A percentile compares a stretch with the other conserved stretches of the same genome.
Conservation (phyloP, 2,329 filamentous ascomycete genomes). For the Raffaelea arxii region DNA sequence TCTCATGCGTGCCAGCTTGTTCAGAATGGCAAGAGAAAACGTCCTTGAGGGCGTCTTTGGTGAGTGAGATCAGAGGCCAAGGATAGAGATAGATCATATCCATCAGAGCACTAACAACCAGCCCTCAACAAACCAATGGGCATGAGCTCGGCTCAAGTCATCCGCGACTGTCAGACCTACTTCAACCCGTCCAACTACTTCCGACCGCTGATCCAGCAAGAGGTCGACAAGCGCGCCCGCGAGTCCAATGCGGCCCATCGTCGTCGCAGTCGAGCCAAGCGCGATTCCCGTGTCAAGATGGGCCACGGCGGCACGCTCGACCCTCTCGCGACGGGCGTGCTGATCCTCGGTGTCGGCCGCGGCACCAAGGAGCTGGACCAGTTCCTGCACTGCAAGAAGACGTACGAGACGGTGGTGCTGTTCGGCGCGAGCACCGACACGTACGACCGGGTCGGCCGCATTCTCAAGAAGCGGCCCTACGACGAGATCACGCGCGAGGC, state of each 20-base stretch:
- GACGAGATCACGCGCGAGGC: slow-evolving; percentile 70
- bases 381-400: slow-evolving; percentile 85
- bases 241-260: slow-evolving; percentile 50
- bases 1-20: slow-evolving; percentile 22
- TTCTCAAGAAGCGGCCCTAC: slow-evolving; percentile 66
- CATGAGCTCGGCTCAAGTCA: slow-evolving; percentile 79
- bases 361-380: slow-evolving; percentile 74
- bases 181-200: slow-evolving; percentile 79
- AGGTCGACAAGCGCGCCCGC: slow-evolving; percentile 35
- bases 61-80: too few relatives aligned
- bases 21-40: slow-evolving; percentile 44
- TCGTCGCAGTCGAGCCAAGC: slow-evolving; percentile 47
- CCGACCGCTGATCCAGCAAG: slow-evolving; percentile 59
- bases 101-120: too few relatives aligned
- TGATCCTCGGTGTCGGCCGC: slow-evolving; percentile 78
- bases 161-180: slow-evolving; percentile 75
- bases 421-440: slow-evolving; percentile 91
- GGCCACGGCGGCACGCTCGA: slow-evolving; percentile 95
- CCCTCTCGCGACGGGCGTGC: slow-evolving; percentile 83
- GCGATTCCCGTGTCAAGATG: slow-evolving; percentile 70
- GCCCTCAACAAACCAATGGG: slow-evolving; percentile 88
- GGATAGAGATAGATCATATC: too few relatives aligned
- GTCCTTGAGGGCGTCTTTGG: slow-evolving; percentile 50
- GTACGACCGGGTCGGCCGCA: slow-evolving; percentile 79
- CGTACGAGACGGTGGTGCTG: slow-evolving; percentile 79